phyloP scores from a whole-genome alignment of 2,329 filamentous ascomycete genomes.

The Aspergillus ustus region DNA sequence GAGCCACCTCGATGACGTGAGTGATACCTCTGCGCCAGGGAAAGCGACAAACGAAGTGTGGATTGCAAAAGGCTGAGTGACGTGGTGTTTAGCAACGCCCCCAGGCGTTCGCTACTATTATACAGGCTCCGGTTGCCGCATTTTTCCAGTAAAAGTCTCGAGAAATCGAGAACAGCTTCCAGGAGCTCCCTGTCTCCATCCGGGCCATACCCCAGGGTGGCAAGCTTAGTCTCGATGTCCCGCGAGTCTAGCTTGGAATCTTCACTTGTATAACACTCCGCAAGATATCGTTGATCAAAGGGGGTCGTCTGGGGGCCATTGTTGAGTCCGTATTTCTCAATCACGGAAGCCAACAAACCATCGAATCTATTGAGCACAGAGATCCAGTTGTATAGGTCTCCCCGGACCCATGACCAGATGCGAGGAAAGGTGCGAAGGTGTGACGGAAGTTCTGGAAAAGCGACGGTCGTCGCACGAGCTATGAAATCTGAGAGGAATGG shows the following conservation, averaged over 20 bases:
- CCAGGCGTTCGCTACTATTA: slow-evolving; percentile 87
- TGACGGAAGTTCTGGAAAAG: slow-evolving; percentile 76
- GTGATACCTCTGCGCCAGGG: slow-evolving; percentile 90
- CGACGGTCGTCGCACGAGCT: slow-evolving; percentile 62
- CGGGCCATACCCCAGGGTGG: slow-evolving; percentile 65
- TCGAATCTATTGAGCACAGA: slow-evolving; percentile 92
- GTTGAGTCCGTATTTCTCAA: slow-evolving; percentile 76
- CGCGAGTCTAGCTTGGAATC: slow-evolving; percentile 59
- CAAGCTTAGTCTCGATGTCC: slow-evolving; percentile 59
- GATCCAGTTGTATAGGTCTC: slow-evolving; percentile 98
- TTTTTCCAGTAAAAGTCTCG: slow-evolving; percentile 84
- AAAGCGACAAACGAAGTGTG: slow-evolving; percentile 78
- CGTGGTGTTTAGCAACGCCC: slow-evolving; percentile 85
- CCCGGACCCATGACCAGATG: slow-evolving; percentile 92
- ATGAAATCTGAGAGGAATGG: slow-evolving; percentile 85
- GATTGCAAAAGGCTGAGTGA: slow-evolving; percentile 77
- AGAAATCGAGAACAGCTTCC: slow-evolving; percentile 81
- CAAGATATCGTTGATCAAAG: slow-evolving; percentile 59
- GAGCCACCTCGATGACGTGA: slow-evolving; percentile 77
- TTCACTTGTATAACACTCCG: slow-evolving; percentile 61
- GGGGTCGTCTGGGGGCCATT: slow-evolving; percentile 79
- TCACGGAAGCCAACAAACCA: slow-evolving; percentile 80
- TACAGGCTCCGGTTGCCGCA: slow-evolving; percentile 97
- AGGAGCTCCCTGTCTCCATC: slow-evolving; percentile 83
- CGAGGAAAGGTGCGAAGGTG: slow-evolving; percentile 81